Conservation (phyloP, 257 asterid genomes). For the Salvia hispanica region DNA sequence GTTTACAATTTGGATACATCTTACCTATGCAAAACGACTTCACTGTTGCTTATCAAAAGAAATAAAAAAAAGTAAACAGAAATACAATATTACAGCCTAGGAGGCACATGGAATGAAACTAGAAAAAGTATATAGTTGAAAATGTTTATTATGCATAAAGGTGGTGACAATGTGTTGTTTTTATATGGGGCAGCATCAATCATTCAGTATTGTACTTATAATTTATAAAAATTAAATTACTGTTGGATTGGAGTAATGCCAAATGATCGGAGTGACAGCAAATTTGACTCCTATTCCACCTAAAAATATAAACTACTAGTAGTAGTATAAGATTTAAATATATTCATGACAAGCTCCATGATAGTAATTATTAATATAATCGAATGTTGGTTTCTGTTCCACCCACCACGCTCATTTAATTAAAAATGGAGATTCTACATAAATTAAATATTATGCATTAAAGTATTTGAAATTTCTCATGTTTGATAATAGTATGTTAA, state of each 20-base stretch:
- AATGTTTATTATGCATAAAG: constrained; percentile 2
- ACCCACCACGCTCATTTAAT: not conserved
- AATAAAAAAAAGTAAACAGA: not conserved
- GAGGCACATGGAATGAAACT: not conserved
- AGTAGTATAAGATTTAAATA: not conserved
- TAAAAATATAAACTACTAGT: not conserved
- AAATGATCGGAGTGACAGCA: constrained; percentile 30
- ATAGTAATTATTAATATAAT: not conserved
- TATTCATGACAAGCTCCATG: not conserved
- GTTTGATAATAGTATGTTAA: not conserved
- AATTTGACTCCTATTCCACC: constrained; percentile 28
- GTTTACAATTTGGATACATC: too few relatives aligned
- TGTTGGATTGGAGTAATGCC: constrained; percentile 16
- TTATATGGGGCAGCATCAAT: constrained; percentile 18
- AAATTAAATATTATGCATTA: not conserved
- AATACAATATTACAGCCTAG: constrained; percentile 14
- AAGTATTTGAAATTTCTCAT: not conserved
- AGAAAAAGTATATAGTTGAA: not conserved
- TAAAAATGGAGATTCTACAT: not conserved
- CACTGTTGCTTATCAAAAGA: too few relatives aligned
- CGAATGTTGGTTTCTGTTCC: constrained; percentile 26
- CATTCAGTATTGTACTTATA: constrained; percentile 16
- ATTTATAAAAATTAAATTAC: not conserved
- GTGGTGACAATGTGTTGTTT: constrained; percentile 26
- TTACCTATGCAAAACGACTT: too few relatives aligned